phyloP scores from a whole-genome alignment of 2,329 filamentous ascomycete genomes.

The Zasmidium angulare region DNA sequence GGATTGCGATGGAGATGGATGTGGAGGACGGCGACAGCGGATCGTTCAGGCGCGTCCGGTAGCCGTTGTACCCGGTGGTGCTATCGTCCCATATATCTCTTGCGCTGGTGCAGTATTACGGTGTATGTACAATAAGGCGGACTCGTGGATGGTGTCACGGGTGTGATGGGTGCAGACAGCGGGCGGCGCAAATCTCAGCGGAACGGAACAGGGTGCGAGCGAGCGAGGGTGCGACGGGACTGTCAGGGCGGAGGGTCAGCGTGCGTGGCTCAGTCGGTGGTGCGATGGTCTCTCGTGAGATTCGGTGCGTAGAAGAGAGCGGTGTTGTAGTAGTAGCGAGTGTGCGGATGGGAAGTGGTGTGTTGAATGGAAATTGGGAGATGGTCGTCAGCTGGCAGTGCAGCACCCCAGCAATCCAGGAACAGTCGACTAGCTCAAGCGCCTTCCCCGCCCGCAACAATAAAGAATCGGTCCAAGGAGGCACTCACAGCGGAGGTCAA shows the following conservation, averaged over 20 bases:
- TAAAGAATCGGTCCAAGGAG: no score
- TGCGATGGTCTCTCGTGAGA: neutral
- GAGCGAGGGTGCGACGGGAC: neutral
- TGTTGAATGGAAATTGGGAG: neutral
- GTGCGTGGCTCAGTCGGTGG: neutral
- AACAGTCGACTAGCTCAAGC: neutral
- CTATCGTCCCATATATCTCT: constrained; percentile 6
- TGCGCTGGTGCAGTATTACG: neutral
- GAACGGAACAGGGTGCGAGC: neutral
- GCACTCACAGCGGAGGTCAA: neutral
- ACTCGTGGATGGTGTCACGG: constrained; percentile 5
- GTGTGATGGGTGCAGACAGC: neutral
- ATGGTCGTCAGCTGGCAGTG: neutral
- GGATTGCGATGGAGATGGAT: constrained; percentile 1
- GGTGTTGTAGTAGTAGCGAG: neutral
- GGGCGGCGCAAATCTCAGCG: neutral
- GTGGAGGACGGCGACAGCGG: constrained; percentile 1
- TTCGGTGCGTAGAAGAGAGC: neutral
- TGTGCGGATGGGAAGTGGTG: neutral
- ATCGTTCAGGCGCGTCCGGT: neutral
- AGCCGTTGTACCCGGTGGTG: neutral
- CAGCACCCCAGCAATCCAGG: neutral
- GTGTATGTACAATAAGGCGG: constrained; percentile 8
- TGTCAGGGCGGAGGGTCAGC: neutral
- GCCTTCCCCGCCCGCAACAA: neutral